Conservation (phyloP, 495 filamentous ascomycete genomes). For the Penicillium waksmanii region DNA sequence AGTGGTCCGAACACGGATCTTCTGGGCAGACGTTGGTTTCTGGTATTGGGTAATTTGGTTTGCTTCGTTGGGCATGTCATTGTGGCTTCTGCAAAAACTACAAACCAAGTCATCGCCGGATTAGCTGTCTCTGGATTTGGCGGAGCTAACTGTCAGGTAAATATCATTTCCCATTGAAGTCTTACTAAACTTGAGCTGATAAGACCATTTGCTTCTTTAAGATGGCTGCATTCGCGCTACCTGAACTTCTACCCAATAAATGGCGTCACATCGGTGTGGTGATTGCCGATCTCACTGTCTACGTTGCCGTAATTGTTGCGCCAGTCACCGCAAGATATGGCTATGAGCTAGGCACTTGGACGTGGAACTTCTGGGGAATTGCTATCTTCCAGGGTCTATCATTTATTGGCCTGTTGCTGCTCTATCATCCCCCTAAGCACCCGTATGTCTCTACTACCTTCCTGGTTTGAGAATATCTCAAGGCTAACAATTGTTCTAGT, state of each 20-base stretch:
- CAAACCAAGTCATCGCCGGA: conserved; percentile 28
- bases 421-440: conserved; percentile 31
- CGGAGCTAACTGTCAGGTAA: conserved; percentile 30
- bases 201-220: conserved; percentile 2
- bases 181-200: background rate
- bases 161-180: background rate
- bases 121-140: conserved; percentile 29
- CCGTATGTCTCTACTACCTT: conserved; percentile 16
- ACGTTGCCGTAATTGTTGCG: conserved; percentile 30
- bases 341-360: conserved; percentile 27
- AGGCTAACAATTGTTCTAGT: background rate
- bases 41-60: conserved; percentile 31
- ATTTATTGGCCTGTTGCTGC: conserved; percentile 24
- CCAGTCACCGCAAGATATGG: conserved; percentile 31
- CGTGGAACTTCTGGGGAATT: conserved; percentile 31
- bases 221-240: conserved; percentile 33
- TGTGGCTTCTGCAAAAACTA: conserved; percentile 27
- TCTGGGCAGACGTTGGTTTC: conserved; percentile 32
- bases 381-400: conserved; percentile 32
- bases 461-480: too few relatives aligned
- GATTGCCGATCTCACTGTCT: conserved; percentile 30
- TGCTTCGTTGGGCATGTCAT: conserved; percentile 31
- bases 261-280: conserved; percentile 34
- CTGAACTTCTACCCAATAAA: conserved; percentile 34
- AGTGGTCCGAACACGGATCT: conserved; percentile 33